Base-by-base conservation (phyloP, 225 moss, liverwort and hornwort species). In the Rhytidiadelphus loreus region DNA sequence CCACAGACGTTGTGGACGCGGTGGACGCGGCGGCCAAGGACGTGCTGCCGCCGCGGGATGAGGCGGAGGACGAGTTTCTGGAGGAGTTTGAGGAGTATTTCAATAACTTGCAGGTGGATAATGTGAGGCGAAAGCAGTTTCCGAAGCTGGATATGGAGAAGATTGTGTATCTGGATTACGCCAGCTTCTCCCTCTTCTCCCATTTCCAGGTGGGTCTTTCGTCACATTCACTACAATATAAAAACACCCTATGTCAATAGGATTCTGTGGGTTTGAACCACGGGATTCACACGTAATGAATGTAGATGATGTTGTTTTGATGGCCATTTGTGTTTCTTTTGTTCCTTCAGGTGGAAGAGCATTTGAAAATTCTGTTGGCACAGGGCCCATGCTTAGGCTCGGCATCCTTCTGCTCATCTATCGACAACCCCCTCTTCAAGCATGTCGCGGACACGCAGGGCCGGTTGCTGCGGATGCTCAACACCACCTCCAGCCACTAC, bases 61-160 rank as follows among this genome's bases (percentile, higher is more conserved):
- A 96, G 88, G 98, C 96, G 57, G 98, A 96, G 85, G 96, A 98
- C 68, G 94, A 91, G 30, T 98, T 98, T 87, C 85, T 98, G 86
- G 95, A 95, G 61, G 96, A 96, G 65, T 96, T 94, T 77, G 96
- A 95, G 80, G 95, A 96, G 5, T 98, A 96, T 77, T 98, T 96
- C 86, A 92, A 94, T 37, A 92, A 95, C 80, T 85, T 98, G 44
- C 90, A 91, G 39, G 95, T 98, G 60, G 98, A 98, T 83, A 94
- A 95, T 61, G 68, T 96, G 89, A 89, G 98, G 69, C 93, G 93
- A 55, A 93, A 93, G 87, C 96, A 96, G 88, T 98, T 94, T 82
- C 95, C 98, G 9, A 96, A 95, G 61, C 92, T 98, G 32, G 96
- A 96, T 65, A 41, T 86, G 22, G 92, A 95, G 84, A 92, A 92